phyloP scores from a whole-genome alignment of 495 filamentous ascomycete genomes.

The Trichocladium uniseriatum region DNA sequence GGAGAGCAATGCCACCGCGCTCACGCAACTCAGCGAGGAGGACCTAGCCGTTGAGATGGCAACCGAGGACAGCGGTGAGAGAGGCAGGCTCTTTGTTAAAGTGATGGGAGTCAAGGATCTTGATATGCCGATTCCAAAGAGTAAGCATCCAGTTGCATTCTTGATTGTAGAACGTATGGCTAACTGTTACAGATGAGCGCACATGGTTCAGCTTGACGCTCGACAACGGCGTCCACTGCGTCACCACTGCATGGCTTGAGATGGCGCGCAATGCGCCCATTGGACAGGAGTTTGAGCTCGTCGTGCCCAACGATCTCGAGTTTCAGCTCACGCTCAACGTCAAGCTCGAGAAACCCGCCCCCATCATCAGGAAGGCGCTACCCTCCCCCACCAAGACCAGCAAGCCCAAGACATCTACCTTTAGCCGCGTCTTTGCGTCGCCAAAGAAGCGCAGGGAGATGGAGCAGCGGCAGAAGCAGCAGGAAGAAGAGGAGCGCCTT shows the following conservation, averaged over 20 bases:
- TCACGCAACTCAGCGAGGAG: constrained; percentile 52
- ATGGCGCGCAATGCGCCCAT: constrained; percentile 89
- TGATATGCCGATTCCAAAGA: constrained; percentile 80
- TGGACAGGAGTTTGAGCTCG: constrained; percentile 95
- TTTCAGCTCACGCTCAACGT: constrained; percentile 95
- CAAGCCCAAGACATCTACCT: constrained; percentile 67
- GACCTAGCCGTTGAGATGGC: constrained; percentile 43
- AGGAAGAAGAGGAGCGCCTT: constrained; percentile 60
- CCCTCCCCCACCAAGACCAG: constrained; percentile 50
- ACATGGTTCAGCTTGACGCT: constrained; percentile 90
- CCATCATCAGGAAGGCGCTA: constrained; percentile 25
- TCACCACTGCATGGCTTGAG: constrained; percentile 92
- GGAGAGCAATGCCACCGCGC: constrained; percentile 60
- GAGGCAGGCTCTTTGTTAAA: constrained; percentile 93
- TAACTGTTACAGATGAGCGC: constrained; percentile 60
- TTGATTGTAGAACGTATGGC: background rate
- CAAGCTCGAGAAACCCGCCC: constrained; percentile 69
- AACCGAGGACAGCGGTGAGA: constrained; percentile 70
- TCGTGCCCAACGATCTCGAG: constrained; percentile 91
- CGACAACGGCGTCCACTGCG: constrained; percentile 95
- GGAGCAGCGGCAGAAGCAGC: constrained; percentile 67
- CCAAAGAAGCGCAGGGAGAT: constrained; percentile 92
- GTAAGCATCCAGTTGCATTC: constrained; percentile 44
- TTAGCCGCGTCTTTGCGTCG: constrained; percentile 85
- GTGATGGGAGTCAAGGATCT: constrained; percentile 94